Percentiles rank a stretch among this genome's conserved stretches.
Conservation (phyloP, 805 yeast genomes). For the Teunomyces aglyptinius region DNA sequence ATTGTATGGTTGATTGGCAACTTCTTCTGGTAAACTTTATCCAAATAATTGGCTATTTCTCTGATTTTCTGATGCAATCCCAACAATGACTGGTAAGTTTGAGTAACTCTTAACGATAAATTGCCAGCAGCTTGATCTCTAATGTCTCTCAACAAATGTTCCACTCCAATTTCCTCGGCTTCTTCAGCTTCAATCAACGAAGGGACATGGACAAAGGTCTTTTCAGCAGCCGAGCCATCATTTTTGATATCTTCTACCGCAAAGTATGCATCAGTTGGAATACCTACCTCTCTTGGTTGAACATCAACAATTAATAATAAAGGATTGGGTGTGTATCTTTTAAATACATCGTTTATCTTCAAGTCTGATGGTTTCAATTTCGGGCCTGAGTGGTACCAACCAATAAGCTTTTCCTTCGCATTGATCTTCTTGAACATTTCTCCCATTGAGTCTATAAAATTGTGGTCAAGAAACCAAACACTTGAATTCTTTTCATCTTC, state of each 20-base stretch:
- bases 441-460: conserved; percentile 92
- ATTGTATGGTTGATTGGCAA: conserved; percentile 89
- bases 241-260: conserved; percentile 95
- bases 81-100: conserved; percentile 82
- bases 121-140: conserved; percentile 97
- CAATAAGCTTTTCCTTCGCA: conserved; percentile 92
- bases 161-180: conserved; percentile 99
- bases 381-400: conserved; percentile 99
- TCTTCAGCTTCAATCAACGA: conserved; percentile 95
- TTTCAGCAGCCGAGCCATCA: conserved; percentile 90
- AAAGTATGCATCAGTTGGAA: conserved; percentile 93
- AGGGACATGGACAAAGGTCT: conserved; percentile 91
- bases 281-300: conserved; percentile 77
- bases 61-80: conserved; percentile 78
- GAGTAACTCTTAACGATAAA: conserved; percentile 80
- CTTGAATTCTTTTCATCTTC: conserved; percentile 89
- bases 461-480: conserved; percentile 97
- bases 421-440: conserved; percentile 97
- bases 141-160: conserved; percentile 88
- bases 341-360: conserved; percentile 85
- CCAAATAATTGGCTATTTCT: conserved; percentile 76
- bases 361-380: conserved; percentile 84
- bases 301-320: conserved; percentile 89
- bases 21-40: conserved; percentile 64
- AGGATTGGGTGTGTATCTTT: conserved; percentile 77